These are phyloP conservation scores for Pascua sp. DNA, from an alignment of 1,284 basidiomycete genomes.

Conservation along the genomic window DNA sequence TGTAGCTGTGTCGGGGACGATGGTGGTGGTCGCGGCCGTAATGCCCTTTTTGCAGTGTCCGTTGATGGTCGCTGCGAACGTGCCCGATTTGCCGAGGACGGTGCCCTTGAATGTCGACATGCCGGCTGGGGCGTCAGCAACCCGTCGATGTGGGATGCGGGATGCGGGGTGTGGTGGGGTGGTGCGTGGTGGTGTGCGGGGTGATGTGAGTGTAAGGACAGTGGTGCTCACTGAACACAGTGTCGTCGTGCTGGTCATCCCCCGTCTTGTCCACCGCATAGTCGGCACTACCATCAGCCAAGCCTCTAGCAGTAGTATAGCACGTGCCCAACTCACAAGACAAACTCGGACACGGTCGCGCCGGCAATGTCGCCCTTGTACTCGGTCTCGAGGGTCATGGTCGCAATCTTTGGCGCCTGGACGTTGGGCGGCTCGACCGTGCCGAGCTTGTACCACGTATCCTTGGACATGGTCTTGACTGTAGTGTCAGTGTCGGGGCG, in stretches of 20 bases:
- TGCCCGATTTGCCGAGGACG: not conserved
- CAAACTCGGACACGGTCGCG: not conserved
- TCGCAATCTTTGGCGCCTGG: not conserved
- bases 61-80: not conserved
- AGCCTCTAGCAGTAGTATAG: too few relatives aligned
- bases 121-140: not conserved
- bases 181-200: too few relatives aligned
- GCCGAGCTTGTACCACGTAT: not conserved
- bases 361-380: slow-evolving; percentile 1
- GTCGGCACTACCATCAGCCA: too few relatives aligned
- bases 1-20: not conserved
- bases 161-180: too few relatives aligned
- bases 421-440: not conserved
- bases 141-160: too few relatives aligned
- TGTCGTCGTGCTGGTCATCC: not conserved
- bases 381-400: not conserved
- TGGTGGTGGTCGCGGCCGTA: not conserved
- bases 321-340: not conserved
- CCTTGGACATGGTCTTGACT: not conserved
- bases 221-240: not conserved
- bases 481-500: not conserved
- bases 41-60: not conserved
- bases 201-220: too few relatives aligned
- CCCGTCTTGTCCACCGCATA: not conserved
- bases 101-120: not conserved